phyloP scores from a whole-genome alignment of 2,329 filamentous ascomycete species.

The Hypocrella siamensis region DNA sequence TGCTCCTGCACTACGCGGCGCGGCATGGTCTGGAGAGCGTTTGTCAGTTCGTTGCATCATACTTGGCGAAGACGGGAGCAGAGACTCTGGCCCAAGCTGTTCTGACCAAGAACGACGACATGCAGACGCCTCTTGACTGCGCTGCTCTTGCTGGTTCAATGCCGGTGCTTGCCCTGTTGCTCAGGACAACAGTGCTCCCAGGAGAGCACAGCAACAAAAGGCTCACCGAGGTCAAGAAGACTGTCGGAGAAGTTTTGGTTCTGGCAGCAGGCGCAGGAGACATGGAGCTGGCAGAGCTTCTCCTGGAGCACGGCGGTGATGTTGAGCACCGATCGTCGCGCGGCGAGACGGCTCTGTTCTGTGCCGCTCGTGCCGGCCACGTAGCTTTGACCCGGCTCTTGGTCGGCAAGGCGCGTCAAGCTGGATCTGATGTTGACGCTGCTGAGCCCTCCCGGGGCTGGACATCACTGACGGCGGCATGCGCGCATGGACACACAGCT shows the following conservation, averaged over 20 bases:
- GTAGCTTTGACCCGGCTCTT: conserved; percentile 3
- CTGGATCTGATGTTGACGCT: conserved; percentile 5
- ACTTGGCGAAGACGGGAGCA: neutral
- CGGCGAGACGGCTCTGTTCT: conserved; percentile 10
- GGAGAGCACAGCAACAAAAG: neutral
- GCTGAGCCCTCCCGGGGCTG: conserved; percentile 11
- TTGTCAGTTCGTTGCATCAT: neutral
- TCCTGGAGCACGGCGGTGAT: conserved; percentile 2
- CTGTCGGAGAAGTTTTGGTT: conserved; percentile 2
- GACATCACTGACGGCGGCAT: conserved; percentile 18
- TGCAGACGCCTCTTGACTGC: conserved; percentile 2
- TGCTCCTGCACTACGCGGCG: neutral
- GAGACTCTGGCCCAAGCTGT: neutral
- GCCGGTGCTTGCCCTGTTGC: neutral
- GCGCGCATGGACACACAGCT: conserved; percentile 10
- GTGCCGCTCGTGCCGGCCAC: conserved; percentile 9
- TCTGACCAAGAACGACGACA: neutral
- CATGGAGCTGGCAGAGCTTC: neutral
- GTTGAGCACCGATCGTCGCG: conserved; percentile 3
- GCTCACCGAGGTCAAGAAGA: neutral
- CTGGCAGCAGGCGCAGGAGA: conserved; percentile 1
- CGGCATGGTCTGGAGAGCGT: neutral
- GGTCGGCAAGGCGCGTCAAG: conserved; percentile 5
- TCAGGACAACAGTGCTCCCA: neutral
- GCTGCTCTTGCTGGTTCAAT: conserved; percentile 1